These are phyloP conservation scores for Hapsidospora chrysogenum DNA, from an alignment of 495 filamentous ascomycete species.

Conservation along the genomic window DNA sequence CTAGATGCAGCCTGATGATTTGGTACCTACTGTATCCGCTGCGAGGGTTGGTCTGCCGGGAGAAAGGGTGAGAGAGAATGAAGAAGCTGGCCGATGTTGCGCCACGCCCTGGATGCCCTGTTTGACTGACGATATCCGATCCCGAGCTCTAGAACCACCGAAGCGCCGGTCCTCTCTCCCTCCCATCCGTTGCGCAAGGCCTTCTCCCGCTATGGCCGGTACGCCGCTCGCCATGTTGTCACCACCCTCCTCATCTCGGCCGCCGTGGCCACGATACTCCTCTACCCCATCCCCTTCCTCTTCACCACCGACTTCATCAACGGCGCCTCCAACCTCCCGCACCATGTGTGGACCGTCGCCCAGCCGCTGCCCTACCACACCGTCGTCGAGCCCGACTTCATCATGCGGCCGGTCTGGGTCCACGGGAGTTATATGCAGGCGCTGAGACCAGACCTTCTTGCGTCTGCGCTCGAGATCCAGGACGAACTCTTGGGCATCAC, in stretches of 20 bases:
- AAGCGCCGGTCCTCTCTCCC: constrained; percentile 40
- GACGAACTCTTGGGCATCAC: constrained; percentile 37
- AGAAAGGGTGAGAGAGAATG: no score
- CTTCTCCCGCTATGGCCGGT: constrained; percentile 46
- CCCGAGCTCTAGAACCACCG: constrained; percentile 37
- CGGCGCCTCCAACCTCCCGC: constrained; percentile 44
- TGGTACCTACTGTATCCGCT: constrained; percentile 51
- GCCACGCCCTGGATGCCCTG: no score
- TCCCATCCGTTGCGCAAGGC: constrained; percentile 39
- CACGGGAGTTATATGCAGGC: constrained; percentile 55
- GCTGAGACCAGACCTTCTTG: constrained; percentile 40
- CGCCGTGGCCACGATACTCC: constrained; percentile 40
- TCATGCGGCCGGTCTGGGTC: constrained; percentile 41
- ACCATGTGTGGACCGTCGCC: constrained; percentile 64
- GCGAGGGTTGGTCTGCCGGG: constrained; percentile 30
- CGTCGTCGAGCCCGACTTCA: constrained; percentile 28
- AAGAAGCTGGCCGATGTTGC: no score
- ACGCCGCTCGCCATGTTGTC: constrained; percentile 48
- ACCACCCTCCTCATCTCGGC: constrained; percentile 46
- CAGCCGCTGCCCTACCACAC: constrained; percentile 30
- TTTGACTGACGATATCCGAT: background rate
- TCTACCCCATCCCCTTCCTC: constrained; percentile 52
- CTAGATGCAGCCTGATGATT: constrained; percentile 21
- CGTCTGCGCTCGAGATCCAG: constrained; percentile 46
- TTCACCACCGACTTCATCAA: constrained; percentile 43